Evolutionary conservation across 2,329 filamentous ascomycete genomes (phyloP), one percentile per base, ranked within the genome.

Genomic region (Fusarium citri): DNA sequence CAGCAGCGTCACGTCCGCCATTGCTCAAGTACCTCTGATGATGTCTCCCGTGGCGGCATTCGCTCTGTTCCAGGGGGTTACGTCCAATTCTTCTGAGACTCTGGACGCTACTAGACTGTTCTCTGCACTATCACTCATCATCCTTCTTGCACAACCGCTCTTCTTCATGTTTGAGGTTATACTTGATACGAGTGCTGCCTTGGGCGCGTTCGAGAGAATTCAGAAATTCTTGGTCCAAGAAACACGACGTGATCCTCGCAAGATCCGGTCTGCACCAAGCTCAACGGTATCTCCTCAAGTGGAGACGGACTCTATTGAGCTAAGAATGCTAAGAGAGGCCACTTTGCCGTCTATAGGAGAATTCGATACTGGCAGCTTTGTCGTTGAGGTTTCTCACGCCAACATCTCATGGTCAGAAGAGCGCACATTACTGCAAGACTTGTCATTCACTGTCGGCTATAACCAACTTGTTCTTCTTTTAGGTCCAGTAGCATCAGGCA

Each of bases 401-500:
- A 76, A 59, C 5, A 80, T 83, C 25, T 76, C 78, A 16, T 84
- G 82, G 80, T 69, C 73, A 1, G 66, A 74, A 5, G 72, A 76
- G 12, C 76, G 65, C 15, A 59, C 65, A 18, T 58, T 73, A 14
- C 72, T 84, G 6, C 66, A 45, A 1, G 53, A 78, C 10, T 69
- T 84, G 23, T 68, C 78, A n/a, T 71, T 84, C 5, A 69, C 64
- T 0, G 61, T 84, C 5, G 66, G 70, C 4, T 55, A 63, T 0
- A 74, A 69, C 6, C 69, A 77, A 6, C 75, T 85, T 11, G 81
- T 77, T 11, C 76, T 85, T 6, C 68, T 85, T 1, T 73, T 83
- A 12, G 83, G 83, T 0, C 82, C 83, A 2, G 75, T 85, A 6
- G 84, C 80, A 1, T 81, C 79, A 2, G 83, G 83, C 0, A 85